Base-by-base conservation (phyloP, 192 early-diverging fungal species). In the Allomyces javanicus region DNA sequence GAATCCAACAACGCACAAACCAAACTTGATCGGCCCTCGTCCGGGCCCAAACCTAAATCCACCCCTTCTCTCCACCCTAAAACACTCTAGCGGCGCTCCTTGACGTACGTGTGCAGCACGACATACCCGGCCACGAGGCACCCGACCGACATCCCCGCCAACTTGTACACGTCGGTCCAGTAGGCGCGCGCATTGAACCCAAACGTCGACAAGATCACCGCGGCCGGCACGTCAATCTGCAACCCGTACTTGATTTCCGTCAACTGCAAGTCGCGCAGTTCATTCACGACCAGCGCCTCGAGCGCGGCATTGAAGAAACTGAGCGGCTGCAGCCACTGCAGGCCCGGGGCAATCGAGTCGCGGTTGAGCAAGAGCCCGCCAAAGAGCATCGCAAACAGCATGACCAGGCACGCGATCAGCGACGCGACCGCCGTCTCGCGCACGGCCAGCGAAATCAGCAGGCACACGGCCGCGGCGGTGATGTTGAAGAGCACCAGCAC, bases 241-340 rank as follows among this genome's bases (percentile, higher is more conserved):
- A 93, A 74, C 10, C 90, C 89, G 78, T 84, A 89, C 55, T 85
- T 81, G 25, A 87, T 84, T 62, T 93, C 89, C 44, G 84, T 78
- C 10, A 93, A 72, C 63, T 85, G 85, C 44, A 92, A 74, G 55
- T 88, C 82, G 1, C 86, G 79, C 19, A 96, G 79, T 73, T 96
- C 93, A 71, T 94, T 96, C 40, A 92, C 91, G 25, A 92, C 74
- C 27, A 96, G 67, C 0, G 93, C 89, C 67, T 96, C 93, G 63
- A 93, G 84, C 9, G 87, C 93, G 72, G 86, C 82, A 64, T 96
- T 93, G 72, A 93, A 96, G 67, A 92, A 90, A 21, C 89, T 91
- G 4, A 90, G 66, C 11, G 82, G 68, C 67, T 89, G 81, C 7
- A 89, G 65, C 84, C 84, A 88, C 17, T 78, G 73, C 9, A 85